Evolutionary conservation across 805 yeast genomes (phyloP).

Genomic region (Candida sithepensis): DNA sequence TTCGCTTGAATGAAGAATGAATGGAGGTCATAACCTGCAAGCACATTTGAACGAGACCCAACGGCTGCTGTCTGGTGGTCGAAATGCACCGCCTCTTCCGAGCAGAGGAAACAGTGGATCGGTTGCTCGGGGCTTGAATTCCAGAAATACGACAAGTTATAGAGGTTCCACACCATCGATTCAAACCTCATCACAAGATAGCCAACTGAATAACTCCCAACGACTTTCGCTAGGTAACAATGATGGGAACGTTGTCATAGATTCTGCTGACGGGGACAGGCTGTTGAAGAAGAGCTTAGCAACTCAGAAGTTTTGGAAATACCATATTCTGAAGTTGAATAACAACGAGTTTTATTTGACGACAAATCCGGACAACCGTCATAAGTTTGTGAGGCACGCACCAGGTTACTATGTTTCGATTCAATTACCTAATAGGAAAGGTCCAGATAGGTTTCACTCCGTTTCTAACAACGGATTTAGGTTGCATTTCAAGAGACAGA

Average conservation of each 20-base stretch:
- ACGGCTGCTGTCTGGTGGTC: not conserved
- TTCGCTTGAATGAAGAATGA: too few species aligned
- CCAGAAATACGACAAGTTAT: not conserved
- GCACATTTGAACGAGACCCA: not conserved
- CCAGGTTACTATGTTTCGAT: constrained; percentile 59
- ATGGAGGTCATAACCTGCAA: not conserved
- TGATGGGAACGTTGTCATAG: not conserved
- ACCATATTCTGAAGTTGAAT: constrained; percentile 55
- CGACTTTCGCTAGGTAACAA: not conserved
- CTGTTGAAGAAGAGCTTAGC: constrained; percentile 2
- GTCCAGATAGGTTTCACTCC: constrained; percentile 5
- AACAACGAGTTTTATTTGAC: constrained; percentile 52
- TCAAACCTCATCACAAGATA: constrained; percentile 10
- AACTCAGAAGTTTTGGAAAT: constrained; percentile 50
- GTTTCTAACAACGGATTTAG: constrained; percentile 29
- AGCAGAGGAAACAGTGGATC: not conserved
- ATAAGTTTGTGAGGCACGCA: constrained; percentile 53
- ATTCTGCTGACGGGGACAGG: not conserved
- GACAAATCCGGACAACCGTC: constrained; percentile 63
- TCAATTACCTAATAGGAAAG: constrained; percentile 15
- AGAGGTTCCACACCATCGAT: not conserved
- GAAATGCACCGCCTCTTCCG: not conserved
- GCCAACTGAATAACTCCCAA: constrained; percentile 8
- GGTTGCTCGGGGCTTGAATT: not conserved
- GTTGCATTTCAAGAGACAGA: constrained; percentile 29